Evolutionary conservation across 345 rosid genomes (phyloP).

Genomic region (Clarkia xantiana): DNA sequence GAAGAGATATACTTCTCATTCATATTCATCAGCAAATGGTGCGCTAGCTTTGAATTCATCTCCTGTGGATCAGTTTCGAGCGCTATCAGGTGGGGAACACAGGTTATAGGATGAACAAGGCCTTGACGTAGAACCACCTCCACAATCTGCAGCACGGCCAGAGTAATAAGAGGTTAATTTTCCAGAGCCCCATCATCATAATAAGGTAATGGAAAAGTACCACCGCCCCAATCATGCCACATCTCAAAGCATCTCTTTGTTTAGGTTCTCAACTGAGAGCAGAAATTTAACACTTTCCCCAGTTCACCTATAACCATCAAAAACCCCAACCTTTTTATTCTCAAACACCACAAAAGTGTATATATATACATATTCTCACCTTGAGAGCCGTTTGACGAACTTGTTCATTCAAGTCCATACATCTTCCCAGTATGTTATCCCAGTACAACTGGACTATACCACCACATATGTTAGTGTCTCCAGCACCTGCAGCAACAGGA

Average conservation of each 20-base stretch:
- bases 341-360: neutral
- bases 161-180: neutral
- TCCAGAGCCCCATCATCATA: neutral
- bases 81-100: conserved; percentile 96
- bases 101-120: conserved; percentile 97
- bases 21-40: conserved; percentile 97
- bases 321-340: too few relatives aligned
- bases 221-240: too few relatives aligned
- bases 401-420: conserved; percentile 72
- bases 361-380: conserved; percentile 29
- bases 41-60: conserved; percentile 86
- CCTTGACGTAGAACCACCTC: conserved; percentile 97
- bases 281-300: too few relatives aligned
- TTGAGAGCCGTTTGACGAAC: conserved; percentile 84
- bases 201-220: too few relatives aligned
- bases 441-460: conserved; percentile 94
- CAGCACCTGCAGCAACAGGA: conserved; percentile 99
- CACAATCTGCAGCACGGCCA: conserved; percentile 59
- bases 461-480: conserved; percentile 97
- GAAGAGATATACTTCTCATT: conserved; percentile 71
- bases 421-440: conserved; percentile 77
- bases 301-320: too few relatives aligned
- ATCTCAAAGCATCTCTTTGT: too few relatives aligned
- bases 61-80: conserved; percentile 97
- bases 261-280: too few relatives aligned